These are phyloP conservation scores for Xylariaceae sp. DNA, from an alignment of 2,329 filamentous ascomycete species.

Conservation along the genomic window DNA sequence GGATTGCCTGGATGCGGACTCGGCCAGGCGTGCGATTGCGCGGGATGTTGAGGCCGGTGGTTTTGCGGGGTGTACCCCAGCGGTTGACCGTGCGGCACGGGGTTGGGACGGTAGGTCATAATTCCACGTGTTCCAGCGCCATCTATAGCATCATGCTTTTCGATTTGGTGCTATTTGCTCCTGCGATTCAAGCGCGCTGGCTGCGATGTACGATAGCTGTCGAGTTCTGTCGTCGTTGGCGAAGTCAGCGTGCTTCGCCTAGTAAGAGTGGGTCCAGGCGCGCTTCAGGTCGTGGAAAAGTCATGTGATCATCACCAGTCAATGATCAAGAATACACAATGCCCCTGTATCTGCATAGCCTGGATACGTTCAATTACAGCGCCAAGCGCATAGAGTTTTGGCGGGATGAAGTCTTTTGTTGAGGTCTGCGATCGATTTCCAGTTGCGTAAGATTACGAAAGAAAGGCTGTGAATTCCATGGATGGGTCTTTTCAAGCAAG, in stretches of 20 bases:
- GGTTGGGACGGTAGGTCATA: conserved; percentile 35
- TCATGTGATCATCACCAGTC: conserved; percentile 12
- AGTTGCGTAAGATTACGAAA: background rate
- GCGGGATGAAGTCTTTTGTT: background rate
- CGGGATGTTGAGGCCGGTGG: conserved; percentile 22
- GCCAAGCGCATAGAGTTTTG: background rate
- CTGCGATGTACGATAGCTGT: background rate
- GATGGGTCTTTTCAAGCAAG: too few relatives aligned
- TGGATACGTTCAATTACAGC: background rate
- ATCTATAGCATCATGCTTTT: conserved; percentile 11
- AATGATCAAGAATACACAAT: background rate
- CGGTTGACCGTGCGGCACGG: conserved; percentile 30
- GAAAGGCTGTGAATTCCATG: background rate
- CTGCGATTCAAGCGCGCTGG: background rate
- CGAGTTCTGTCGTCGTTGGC: conserved; percentile 10
- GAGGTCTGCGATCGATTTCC: background rate
- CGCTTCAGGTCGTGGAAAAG: conserved; percentile 4
- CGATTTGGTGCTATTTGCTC: background rate
- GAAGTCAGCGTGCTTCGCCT: conserved; percentile 8
- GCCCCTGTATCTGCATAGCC: background rate
- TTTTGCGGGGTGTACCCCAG: conserved; percentile 28
- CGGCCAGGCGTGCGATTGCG: conserved; percentile 26
- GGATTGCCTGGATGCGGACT: conserved; percentile 24
- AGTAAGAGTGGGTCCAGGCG: conserved; percentile 13
- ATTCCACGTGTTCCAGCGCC: conserved; percentile 27